Evolutionary conservation across 768 basidiomycete species (phyloP).

Genomic region (Clavaria fumosa): DNA sequence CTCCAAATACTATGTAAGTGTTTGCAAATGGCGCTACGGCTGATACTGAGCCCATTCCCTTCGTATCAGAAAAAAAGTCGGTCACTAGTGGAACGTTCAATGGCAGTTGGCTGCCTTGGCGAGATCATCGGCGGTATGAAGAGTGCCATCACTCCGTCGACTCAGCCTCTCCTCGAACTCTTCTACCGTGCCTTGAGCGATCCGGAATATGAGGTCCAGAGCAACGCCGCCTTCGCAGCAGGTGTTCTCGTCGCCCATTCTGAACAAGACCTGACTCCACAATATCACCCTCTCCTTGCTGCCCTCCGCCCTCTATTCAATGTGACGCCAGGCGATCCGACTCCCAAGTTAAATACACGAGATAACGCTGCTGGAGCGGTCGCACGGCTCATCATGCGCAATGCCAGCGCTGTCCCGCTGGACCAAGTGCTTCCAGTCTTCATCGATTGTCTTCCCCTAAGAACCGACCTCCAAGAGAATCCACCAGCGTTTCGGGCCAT

Average conservation of each 20-base stretch:
- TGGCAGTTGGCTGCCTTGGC: conserved; percentile 84
- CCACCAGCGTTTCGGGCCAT: conserved; percentile 77
- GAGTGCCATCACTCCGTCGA: conserved; percentile 68
- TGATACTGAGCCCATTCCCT: background rate
- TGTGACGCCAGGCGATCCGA: conserved; percentile 43
- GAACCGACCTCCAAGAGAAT: conserved; percentile 84
- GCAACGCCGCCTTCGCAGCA: conserved; percentile 89
- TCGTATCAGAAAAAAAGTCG: conserved; percentile 59
- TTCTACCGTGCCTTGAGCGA: conserved; percentile 76
- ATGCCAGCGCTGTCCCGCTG: conserved; percentile 64
- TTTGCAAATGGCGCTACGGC: background rate
- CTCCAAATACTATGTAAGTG: conserved; percentile 77
- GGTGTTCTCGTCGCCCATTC: conserved; percentile 87
- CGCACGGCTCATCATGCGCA: conserved; percentile 72
- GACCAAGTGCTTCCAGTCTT: conserved; percentile 84
- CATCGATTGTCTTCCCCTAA: conserved; percentile 67
- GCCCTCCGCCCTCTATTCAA: conserved; percentile 74
- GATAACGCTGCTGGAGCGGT: conserved; percentile 98
- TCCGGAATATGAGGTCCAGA: conserved; percentile 81
- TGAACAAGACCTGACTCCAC: conserved; percentile 60
- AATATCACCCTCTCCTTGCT: conserved; percentile 64
- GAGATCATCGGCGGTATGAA: conserved; percentile 94
- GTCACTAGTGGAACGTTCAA: conserved; percentile 81
- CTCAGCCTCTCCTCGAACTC: conserved; percentile 66
- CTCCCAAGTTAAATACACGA: conserved; percentile 63